Evolutionary conservation across 192 early-diverging fungal species (phyloP).

Genomic region (Rhizoclosmatium sp.): DNA sequence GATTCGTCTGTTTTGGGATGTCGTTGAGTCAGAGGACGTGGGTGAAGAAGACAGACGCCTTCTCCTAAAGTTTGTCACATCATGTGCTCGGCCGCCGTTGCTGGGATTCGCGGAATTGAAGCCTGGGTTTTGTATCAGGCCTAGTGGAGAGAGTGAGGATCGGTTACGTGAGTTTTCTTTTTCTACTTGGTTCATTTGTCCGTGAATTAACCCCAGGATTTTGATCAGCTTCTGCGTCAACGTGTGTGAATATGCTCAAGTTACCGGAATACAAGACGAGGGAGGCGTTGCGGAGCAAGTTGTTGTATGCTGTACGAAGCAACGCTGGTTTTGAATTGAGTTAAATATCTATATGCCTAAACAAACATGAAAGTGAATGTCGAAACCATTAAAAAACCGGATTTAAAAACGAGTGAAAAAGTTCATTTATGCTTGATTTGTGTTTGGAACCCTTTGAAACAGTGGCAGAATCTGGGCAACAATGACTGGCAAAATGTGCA

Average conservation of each 20-base stretch:
- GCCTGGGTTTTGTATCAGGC: slow-evolving; percentile 76
- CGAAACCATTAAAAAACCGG: no score
- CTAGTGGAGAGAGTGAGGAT: slow-evolving; percentile 70
- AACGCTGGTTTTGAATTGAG: slow-evolving; percentile 89
- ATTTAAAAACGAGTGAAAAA: no score
- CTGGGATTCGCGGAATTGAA: slow-evolving; percentile 83
- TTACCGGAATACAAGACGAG: slow-evolving; percentile 77
- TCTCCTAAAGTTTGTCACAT: slow-evolving; percentile 90
- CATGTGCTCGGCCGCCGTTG: slow-evolving; percentile 88
- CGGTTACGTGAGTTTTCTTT: slow-evolving; percentile 67
- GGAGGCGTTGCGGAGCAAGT: slow-evolving; percentile 72
- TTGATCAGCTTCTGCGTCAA: slow-evolving; percentile 57
- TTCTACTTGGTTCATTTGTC: no score
- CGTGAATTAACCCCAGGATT: background rate
- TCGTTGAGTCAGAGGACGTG: slow-evolving; percentile 59
- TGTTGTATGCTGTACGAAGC: slow-evolving; percentile 84
- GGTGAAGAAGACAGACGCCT: slow-evolving; percentile 59
- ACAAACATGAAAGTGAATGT: no score
- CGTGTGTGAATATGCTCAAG: slow-evolving; percentile 89
- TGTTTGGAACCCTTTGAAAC: no score
- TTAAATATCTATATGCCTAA: background rate
- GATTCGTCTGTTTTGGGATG: slow-evolving; percentile 79
- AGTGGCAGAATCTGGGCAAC: no score
- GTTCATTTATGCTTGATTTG: no score
- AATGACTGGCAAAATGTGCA: no score